These are phyloP conservation scores for Fusarium metavorans DNA, from an alignment of 2,329 filamentous ascomycete species.

Conservation along the genomic window DNA sequence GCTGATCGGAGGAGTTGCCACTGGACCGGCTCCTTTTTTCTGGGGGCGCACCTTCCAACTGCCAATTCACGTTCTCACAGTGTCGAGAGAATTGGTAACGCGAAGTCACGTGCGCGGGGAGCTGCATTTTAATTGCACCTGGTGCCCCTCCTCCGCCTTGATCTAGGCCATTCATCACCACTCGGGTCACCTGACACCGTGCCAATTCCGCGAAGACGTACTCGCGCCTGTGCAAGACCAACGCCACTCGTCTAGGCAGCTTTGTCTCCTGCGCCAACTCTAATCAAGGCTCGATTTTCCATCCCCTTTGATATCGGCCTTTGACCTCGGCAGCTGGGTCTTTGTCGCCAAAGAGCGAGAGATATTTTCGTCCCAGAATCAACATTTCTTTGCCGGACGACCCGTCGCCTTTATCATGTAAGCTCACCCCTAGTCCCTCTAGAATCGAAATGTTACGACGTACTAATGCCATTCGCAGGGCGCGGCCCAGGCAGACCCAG, in stretches of 20 bases:
- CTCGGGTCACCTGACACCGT: slow-evolving; percentile 47
- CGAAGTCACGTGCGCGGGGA: slow-evolving; percentile 48
- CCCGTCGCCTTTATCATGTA: slow-evolving; percentile 22
- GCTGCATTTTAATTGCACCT: slow-evolving; percentile 8
- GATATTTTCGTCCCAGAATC: slow-evolving; percentile 6
- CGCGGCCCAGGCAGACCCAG: slow-evolving; percentile 31
- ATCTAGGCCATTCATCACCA: not conserved
- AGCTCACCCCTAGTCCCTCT: not conserved
- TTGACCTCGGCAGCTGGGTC: not conserved
- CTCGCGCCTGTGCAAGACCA: slow-evolving; percentile 32
- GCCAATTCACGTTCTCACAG: slow-evolving; percentile 49
- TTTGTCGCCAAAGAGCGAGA: slow-evolving; percentile 13
- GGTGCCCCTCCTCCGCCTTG: not conserved
- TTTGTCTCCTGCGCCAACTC: slow-evolving; percentile 37
- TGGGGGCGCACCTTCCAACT: slow-evolving; percentile 23
- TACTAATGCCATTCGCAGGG: slow-evolving; percentile 32
- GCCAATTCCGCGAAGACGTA: slow-evolving; percentile 42
- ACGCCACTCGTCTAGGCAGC: slow-evolving; percentile 38
- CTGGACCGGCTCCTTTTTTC: slow-evolving; percentile 42
- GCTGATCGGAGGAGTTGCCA: slow-evolving; percentile 41
- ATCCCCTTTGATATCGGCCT: slow-evolving; percentile 9
- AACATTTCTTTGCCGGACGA: not conserved
- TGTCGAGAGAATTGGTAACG: slow-evolving; percentile 42
- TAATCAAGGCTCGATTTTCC: slow-evolving; percentile 7
- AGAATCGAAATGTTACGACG: slow-evolving; percentile 4